These are phyloP conservation scores for Bipolaris bicolor DNA, from an alignment of 2,329 filamentous ascomycete species.

Conservation along the genomic window DNA sequence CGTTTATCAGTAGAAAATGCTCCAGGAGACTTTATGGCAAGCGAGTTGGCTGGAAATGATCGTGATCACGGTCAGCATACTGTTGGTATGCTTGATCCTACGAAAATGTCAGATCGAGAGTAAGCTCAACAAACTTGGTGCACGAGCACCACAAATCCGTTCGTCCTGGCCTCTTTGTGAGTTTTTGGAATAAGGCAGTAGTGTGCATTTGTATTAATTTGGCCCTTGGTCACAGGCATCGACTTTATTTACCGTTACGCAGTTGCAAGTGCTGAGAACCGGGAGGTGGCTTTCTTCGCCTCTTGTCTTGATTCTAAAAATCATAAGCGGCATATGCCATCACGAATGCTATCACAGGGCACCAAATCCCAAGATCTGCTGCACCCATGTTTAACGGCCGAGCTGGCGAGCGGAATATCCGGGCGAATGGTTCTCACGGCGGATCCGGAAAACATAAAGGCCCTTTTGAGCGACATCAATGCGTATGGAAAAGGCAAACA, in stretches of 20 bases:
- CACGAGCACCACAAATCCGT: not conserved
- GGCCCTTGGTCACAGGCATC: not conserved
- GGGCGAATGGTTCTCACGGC: not conserved
- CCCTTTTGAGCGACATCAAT: not conserved
- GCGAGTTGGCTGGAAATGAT: not conserved
- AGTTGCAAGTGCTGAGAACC: not conserved
- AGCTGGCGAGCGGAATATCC: not conserved
- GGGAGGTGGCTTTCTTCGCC: not conserved
- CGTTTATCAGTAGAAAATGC: not conserved
- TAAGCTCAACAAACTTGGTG: not conserved
- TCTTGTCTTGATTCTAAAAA: not conserved
- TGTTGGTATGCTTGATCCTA: not conserved
- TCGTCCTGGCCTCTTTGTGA: not conserved
- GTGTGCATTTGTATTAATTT: not conserved
- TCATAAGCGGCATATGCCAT: not conserved
- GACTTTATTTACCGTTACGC: not conserved
- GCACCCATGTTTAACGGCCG: not conserved
- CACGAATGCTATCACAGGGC: not conserved
- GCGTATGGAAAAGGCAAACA: not conserved
- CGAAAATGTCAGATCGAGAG: not conserved
- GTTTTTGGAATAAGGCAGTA: not conserved
- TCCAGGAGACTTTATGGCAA: not conserved
- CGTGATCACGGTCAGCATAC: not conserved
- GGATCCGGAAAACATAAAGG: not conserved
- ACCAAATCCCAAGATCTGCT: not conserved